Evolutionary conservation across 2,329 filamentous ascomycete species (phyloP).

Genomic region (Tolypocladium album): DNA sequence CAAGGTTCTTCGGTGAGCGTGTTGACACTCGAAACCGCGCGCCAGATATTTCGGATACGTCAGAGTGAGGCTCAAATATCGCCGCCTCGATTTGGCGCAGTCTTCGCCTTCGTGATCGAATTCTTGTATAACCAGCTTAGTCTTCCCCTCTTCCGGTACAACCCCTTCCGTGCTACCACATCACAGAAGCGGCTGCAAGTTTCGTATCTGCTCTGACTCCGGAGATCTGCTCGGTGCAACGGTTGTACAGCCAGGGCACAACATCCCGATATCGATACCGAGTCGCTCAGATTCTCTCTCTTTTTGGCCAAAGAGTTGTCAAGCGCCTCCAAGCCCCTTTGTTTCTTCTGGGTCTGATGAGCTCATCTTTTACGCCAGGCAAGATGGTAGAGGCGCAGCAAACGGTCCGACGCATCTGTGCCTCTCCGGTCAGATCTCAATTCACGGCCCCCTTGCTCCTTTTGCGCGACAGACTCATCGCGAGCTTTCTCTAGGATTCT

Average conservation of each 20-base stretch:
- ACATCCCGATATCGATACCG: not conserved
- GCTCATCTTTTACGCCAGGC: not conserved
- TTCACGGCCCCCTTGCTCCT: not conserved
- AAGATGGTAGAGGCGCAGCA: not conserved
- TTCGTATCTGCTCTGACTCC: conserved; percentile 9
- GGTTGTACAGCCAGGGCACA: conserved; percentile 2
- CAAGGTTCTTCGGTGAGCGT: not conserved
- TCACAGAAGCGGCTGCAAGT: conserved; percentile 19
- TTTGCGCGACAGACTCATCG: not conserved
- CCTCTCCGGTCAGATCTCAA: not conserved
- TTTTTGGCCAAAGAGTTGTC: not conserved
- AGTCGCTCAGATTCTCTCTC: not conserved
- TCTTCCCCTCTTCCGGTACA: conserved; percentile 1
- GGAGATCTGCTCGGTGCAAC: conserved; percentile 14
- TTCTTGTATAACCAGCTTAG: not conserved
- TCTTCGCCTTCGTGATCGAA: not conserved
- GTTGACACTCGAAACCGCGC: not conserved
- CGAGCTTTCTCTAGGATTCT: not conserved
- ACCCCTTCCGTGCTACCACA: conserved; percentile 11
- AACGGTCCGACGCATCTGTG: not conserved
- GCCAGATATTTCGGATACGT: not conserved
- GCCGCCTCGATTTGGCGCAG: too few relatives aligned
- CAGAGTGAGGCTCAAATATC: not conserved
- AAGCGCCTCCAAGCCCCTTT: not conserved
- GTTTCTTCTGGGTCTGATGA: not conserved